Evolutionary conservation across 257 asterid species (phyloP).

Genomic region (Gentiana macrophylla): DNA sequence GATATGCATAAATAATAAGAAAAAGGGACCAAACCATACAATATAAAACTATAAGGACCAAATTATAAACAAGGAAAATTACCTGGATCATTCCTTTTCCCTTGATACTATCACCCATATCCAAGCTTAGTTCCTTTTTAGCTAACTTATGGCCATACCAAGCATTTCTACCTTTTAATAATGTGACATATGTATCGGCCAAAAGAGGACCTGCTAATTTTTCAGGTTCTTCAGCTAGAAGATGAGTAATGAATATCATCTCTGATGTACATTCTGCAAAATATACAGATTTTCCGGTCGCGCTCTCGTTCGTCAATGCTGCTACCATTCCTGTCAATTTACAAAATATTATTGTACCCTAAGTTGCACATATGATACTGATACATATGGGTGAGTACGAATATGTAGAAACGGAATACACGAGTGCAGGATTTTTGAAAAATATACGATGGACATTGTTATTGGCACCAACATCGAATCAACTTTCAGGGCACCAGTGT

Average conservation of each 20-base stretch:
- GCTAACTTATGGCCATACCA: slow-evolving; percentile 96
- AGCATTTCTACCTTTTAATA: slow-evolving; percentile 81
- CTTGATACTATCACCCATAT: slow-evolving; percentile 83
- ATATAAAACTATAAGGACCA: too few relatives aligned
- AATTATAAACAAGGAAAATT: not conserved
- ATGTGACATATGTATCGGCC: slow-evolving; percentile 86
- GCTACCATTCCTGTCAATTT: slow-evolving; percentile 52
- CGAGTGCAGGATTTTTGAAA: too few relatives aligned
- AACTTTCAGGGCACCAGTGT: too few relatives aligned
- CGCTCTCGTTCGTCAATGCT: slow-evolving; percentile 84
- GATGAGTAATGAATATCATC: slow-evolving; percentile 85
- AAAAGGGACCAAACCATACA: too few relatives aligned
- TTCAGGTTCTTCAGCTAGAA: slow-evolving; percentile 80
- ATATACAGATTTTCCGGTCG: slow-evolving; percentile 83
- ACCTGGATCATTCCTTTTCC: slow-evolving; percentile 98
- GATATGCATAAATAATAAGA: too few relatives aligned
- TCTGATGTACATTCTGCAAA: slow-evolving; percentile 51
- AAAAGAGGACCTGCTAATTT: slow-evolving; percentile 89
- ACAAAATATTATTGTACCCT: too few relatives aligned
- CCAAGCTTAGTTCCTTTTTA: slow-evolving; percentile 60
- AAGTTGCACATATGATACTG: too few relatives aligned
- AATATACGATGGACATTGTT: too few relatives aligned
- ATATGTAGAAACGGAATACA: too few relatives aligned
- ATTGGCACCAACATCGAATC: too few relatives aligned
- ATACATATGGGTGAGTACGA: too few relatives aligned